Evolutionary conservation across 176 grass and related monocot species (phyloP), one percentile per base, ranked within the genome.

Genomic region (Zizania latifolia): DNA sequence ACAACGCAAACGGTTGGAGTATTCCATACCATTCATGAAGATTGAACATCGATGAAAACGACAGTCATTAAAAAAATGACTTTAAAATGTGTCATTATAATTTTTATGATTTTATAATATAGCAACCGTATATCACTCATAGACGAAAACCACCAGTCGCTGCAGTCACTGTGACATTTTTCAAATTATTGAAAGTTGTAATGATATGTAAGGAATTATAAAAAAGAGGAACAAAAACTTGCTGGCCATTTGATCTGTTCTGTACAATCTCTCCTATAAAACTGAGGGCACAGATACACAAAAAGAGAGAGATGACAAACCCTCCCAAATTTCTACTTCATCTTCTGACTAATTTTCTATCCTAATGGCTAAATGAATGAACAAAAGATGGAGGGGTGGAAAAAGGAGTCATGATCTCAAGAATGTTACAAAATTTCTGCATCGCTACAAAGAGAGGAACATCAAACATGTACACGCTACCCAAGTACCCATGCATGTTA

Each of bases 221-320:
- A n/a, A n/a, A n/a, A n/a, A n/a, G n/a, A n/a, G n/a, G n/a, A n/a
- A n/a, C n/a, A n/a, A n/a, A n/a, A n/a, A n/a, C n/a, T n/a, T n/a
- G n/a, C n/a, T n/a, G n/a, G n/a, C n/a, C n/a, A n/a, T n/a, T n/a
- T 53, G 48, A 22, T 17, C 44, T 86, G 48, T 88, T 33, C 81
- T 94, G 63, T 94, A 94, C 92, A 94, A 81, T 75, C 63, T 80
- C 71, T 61, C 72, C 39, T 79, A 60, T 90, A 77, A 86, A 83
- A 66, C 80, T 53, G 76, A 81, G 68, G 66, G 64, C 23, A 22
- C 39, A 31, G 23, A 66, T 62, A 80, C 22, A 76, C 62, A 62
- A 35, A 24, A 33, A 72, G 74, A 51, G n/a, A n/a, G n/a, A n/a
- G n/a, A 22, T n/a, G n/a, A 21, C 12, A 77, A 71, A 62, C n/a